Evolutionary conservation across 2,329 filamentous ascomycete genomes (phyloP).

Genomic region (Botrytis tulipae): DNA sequence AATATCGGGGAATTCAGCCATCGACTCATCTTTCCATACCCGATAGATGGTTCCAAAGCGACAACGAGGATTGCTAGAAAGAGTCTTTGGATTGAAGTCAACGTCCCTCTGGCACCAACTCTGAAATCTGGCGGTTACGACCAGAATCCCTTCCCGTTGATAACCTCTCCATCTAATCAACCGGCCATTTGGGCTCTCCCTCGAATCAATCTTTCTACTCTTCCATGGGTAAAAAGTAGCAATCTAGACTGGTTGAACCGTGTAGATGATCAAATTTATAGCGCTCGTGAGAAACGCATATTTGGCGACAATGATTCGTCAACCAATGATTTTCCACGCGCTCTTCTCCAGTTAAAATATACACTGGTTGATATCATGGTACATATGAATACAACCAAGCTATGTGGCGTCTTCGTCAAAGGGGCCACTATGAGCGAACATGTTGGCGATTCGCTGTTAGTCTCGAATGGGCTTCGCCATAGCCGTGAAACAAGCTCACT

Average conservation of each 20-base stretch:
- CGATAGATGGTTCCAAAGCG: slow-evolving; percentile 7
- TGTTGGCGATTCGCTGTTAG: not conserved
- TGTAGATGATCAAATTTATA: not conserved
- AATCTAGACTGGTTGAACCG: not conserved
- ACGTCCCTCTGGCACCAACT: not conserved
- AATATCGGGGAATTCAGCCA: slow-evolving; percentile 10
- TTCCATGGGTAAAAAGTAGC: not conserved
- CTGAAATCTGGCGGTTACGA: slow-evolving; percentile 12
- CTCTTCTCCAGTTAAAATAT: not conserved
- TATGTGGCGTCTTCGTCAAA: not conserved
- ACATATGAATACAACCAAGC: not conserved
- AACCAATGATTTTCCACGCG: not conserved
- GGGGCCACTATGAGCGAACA: not conserved
- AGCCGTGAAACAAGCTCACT: not conserved
- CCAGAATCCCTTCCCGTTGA: not conserved
- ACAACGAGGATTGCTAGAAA: slow-evolving; percentile 6
- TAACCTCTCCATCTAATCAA: not conserved
- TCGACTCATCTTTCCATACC: slow-evolving; percentile 5
- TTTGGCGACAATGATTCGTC: not conserved
- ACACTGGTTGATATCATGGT: not conserved
- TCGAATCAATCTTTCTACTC: not conserved
- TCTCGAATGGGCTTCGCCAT: not conserved
- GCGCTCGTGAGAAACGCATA: not conserved
- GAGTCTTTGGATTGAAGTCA: slow-evolving; percentile 16
- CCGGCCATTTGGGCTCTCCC: not conserved